A percentile compares a stretch with the other conserved stretches of the same genome.
phyloP scores from a whole-genome alignment of 2,329 filamentous ascomycete genomes.

The Alternaria arbusti region DNA sequence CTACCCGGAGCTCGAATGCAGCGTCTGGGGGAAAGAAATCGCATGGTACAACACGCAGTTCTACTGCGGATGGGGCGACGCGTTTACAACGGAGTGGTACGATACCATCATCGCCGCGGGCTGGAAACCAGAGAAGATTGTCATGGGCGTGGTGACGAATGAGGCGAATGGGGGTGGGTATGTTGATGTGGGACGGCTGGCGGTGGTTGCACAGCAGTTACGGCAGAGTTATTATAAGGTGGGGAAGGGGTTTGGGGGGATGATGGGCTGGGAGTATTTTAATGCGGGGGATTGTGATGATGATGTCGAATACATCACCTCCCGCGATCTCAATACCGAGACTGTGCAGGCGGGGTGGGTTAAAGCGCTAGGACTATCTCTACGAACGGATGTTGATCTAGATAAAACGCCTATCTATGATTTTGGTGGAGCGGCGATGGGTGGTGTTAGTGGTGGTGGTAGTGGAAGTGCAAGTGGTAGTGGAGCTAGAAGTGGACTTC shows the following conservation, averaged over 20 bases:
- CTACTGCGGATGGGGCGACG: constrained; percentile 87
- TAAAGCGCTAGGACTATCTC: constrained; percentile 63
- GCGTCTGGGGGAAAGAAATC: constrained; percentile 58
- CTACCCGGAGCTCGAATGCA: constrained; percentile 73
- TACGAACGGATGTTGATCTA: constrained; percentile 38
- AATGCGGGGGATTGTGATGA: constrained; percentile 62
- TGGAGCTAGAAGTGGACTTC: constrained; percentile 14
- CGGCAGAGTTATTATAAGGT: constrained; percentile 61
- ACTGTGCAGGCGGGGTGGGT: constrained; percentile 65
- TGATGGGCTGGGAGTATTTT: constrained; percentile 97
- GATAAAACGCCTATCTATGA: not conserved
- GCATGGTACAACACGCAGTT: constrained; percentile 92
- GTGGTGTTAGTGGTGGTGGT: not conserved
- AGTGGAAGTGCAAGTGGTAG: not conserved
- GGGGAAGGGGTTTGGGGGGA: constrained; percentile 71
- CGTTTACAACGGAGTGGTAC: constrained; percentile 59
- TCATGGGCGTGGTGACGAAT: constrained; percentile 82
- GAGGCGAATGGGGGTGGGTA: constrained; percentile 71
- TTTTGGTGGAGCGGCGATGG: not conserved
- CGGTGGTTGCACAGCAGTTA: constrained; percentile 63
- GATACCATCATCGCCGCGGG: constrained; percentile 65
- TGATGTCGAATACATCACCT: constrained; percentile 35
- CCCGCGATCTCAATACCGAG: constrained; percentile 30
- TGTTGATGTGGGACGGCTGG: constrained; percentile 65
- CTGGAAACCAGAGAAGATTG: constrained; percentile 75